These are phyloP conservation scores for Penicillium tannophilum DNA, from an alignment of 495 filamentous ascomycete genomes.

Conservation along the genomic window DNA sequence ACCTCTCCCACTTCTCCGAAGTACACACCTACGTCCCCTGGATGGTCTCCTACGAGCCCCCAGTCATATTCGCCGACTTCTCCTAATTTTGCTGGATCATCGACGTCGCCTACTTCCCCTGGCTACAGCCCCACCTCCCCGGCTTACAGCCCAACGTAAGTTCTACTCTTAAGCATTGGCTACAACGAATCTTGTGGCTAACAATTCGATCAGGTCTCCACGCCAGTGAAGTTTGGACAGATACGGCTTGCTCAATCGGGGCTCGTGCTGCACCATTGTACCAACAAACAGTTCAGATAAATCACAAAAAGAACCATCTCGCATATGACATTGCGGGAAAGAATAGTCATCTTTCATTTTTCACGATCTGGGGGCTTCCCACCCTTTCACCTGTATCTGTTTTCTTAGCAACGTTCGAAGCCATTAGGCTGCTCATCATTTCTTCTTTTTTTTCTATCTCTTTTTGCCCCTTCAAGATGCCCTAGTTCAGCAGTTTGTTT, in stretches of 20 bases:
- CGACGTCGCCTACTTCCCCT: constrained; percentile 59
- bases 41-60: constrained; percentile 67
- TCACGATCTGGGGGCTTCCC: constrained; percentile 39
- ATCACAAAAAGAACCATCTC: constrained; percentile 44
- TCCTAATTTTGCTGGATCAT: constrained; percentile 65
- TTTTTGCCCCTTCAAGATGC: constrained; percentile 11
- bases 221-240: constrained; percentile 41
- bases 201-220: constrained; percentile 47
- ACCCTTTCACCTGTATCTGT: constrained; percentile 33
- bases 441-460: constrained; percentile 16
- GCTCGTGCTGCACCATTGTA: constrained; percentile 44
- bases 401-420: constrained; percentile 27
- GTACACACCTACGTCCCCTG: constrained; percentile 76
- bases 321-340: constrained; percentile 42
- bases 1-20: constrained; percentile 69
- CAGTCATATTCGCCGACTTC: constrained; percentile 77
- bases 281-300: constrained; percentile 37
- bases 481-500: constrained; percentile 13
- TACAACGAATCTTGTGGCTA: constrained; percentile 13
- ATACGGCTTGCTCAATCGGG: constrained; percentile 23
- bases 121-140: constrained; percentile 60
- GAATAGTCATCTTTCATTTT: constrained; percentile 44
- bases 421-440: constrained; percentile 23
- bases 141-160: constrained; percentile 50
- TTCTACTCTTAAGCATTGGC: constrained; percentile 1